Base-by-base conservation (phyloP, 768 basidiomycete species). In the Dioszegia aurantiaca region DNA sequence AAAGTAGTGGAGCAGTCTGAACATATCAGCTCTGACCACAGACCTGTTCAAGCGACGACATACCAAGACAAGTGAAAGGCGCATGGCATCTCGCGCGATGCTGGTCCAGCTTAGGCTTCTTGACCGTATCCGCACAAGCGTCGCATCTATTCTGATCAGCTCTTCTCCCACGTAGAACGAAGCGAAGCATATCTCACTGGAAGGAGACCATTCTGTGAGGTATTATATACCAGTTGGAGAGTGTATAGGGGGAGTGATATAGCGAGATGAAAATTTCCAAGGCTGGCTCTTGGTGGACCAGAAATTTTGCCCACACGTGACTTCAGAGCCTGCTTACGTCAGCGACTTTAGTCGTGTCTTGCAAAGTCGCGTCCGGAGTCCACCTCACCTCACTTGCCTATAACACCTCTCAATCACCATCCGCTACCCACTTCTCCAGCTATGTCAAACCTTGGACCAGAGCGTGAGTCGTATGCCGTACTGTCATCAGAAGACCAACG, bases 21-120 rank as follows among this genome's bases (percentile, higher is more conserved):
- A 81, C 79, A 3, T 23, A 11, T 55, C 56, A 62, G 51, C 51
- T 36, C 10, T 6, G 10, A 36, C 39, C 19, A 4, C 8, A 14
- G n/a, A 42, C 24, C 2, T 4, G 4, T 16, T 44, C 53, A n/a
- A 4, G 12, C 14, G 46, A 3, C 46, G 21, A 62, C 73, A 56
- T 23, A 74, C 75, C 75, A 12, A 77, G 61, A 57, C 75, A 77
- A 17, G 73, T 75, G 54, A 77, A 77, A 14, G 60, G 57, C 11
- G 70, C 62, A 62, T 67, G 67, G 55, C 75, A 77, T 59, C 66
- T 62, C 47, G 69, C 60, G 11, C 72, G 60, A 56, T 94, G 91
- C 71, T 86, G 83, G 76, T 94, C 90, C 0, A 95, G 82, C 75
- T 92, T 91, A 12, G 92, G 92, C 70, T 95, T 95, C 77, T 90